Conservation (phyloP, 768 basidiomycete genomes). For the Podaxis mareebaensis region DNA sequence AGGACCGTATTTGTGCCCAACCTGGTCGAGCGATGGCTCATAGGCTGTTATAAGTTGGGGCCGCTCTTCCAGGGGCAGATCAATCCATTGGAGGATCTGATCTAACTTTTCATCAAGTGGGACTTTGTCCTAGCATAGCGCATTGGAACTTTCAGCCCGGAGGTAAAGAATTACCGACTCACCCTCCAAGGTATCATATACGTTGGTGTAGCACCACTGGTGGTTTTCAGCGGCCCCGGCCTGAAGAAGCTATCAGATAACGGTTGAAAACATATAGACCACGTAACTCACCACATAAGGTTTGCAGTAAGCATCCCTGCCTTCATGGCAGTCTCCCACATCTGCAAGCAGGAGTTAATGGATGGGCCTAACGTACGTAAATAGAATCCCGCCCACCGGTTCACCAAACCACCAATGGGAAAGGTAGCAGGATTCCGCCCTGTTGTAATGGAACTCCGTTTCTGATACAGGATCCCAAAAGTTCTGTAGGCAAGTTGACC, state of each 20-base stretch:
- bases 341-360: conserved; percentile 41
- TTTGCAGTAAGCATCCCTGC: conserved; percentile 79
- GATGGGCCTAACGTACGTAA: background rate
- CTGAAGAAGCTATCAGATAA: conserved; percentile 33
- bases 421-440: conserved; percentile 59
- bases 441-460: conserved; percentile 73
- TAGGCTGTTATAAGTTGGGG: conserved; percentile 83
- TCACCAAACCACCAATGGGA: conserved; percentile 87
- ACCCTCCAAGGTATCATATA: conserved; percentile 84
- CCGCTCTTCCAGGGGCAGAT: conserved; percentile 66
- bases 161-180: conserved; percentile 18
- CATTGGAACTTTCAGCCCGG: conserved; percentile 7
- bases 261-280: background rate
- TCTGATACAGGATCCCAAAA: conserved; percentile 78
- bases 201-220: conserved; percentile 62
- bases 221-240: conserved; percentile 81
- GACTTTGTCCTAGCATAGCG: conserved; percentile 49
- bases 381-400: conserved; percentile 51
- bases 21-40: conserved; percentile 85
- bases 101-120: conserved; percentile 70
- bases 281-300: conserved; percentile 78
- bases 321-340: conserved; percentile 87
- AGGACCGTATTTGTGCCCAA: conserved; percentile 74
- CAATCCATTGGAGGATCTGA: conserved; percentile 81
- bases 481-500: conserved; percentile 45